Conservation (phyloP, 2,329 filamentous ascomycete genomes). For the Cryoendolithus antarcticus region DNA sequence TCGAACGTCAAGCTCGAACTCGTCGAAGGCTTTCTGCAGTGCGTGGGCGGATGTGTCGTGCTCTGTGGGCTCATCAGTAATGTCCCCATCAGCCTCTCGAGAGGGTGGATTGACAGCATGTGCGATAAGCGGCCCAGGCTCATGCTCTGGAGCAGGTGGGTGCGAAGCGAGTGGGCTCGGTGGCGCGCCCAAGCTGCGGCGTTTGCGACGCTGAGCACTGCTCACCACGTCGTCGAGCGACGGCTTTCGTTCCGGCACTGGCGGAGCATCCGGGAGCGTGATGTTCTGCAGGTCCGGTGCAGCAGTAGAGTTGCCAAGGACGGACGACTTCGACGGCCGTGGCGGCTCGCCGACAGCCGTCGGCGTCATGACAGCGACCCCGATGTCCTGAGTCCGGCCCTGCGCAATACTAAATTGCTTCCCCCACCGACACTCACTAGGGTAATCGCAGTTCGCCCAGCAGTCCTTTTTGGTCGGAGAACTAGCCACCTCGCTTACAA, state of each 20-base stretch:
- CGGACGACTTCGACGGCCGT: no score
- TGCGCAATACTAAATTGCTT: constrained; percentile 18
- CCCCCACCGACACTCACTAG: constrained; percentile 33
- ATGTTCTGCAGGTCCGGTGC: no score
- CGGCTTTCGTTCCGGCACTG: constrained; percentile 5
- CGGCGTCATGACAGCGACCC: no score
- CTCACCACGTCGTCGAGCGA: constrained; percentile 17
- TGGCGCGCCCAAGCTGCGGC: constrained; percentile 11
- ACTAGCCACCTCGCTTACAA: background rate
- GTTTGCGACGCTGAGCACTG: constrained; percentile 17
- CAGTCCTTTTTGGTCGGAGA: constrained; percentile 24
- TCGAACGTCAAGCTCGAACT: constrained; percentile 15
- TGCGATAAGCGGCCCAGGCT: background rate
- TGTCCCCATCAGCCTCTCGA: no score
- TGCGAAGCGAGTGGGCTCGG: constrained; percentile 17
- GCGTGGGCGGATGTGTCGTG: background rate
- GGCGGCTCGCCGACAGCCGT: no score
- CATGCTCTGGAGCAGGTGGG: constrained; percentile 9
- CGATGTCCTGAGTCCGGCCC: background rate
- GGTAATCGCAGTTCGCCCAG: constrained; percentile 34
- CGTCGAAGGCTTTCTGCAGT: constrained; percentile 14
- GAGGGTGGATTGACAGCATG: no score
- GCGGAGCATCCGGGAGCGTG: no score
- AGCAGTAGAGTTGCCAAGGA: no score
- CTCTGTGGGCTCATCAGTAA: no score